Evolutionary conservation across 2,329 filamentous ascomycete species (phyloP).

Genomic region (Colletotrichum higginsianum): DNA sequence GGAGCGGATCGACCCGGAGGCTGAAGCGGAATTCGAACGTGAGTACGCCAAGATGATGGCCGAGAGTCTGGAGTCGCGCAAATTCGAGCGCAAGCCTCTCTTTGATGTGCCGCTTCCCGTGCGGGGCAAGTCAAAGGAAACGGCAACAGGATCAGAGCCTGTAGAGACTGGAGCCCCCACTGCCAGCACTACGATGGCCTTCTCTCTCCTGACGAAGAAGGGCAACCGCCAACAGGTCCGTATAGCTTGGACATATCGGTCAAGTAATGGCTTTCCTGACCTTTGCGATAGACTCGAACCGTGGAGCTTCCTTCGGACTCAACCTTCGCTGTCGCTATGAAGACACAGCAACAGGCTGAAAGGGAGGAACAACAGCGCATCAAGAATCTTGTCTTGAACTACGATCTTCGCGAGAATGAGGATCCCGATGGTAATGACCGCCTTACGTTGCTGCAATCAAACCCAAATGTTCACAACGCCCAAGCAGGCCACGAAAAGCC

Average conservation of each 20-base stretch:
- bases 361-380: slow-evolving; percentile 97
- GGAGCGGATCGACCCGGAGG: slow-evolving; percentile 91
- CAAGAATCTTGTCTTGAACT: slow-evolving; percentile 97
- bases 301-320: slow-evolving; percentile 93
- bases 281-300: slow-evolving; percentile 78
- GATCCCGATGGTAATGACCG: slow-evolving; percentile 80
- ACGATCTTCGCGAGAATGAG: slow-evolving; percentile 90
- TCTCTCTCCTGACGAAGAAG: slow-evolving; percentile 94
- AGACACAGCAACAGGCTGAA: slow-evolving; percentile 93
- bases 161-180: slow-evolving; percentile 34
- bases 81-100: slow-evolving; percentile 93
- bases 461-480: slow-evolving; percentile 66
- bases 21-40: slow-evolving; percentile 96
- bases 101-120: slow-evolving; percentile 99
- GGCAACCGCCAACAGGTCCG: slow-evolving; percentile 93
- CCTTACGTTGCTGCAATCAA: slow-evolving; percentile 60
- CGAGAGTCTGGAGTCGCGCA: slow-evolving; percentile 94
- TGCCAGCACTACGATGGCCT: slow-evolving; percentile 83
- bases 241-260: not conserved
- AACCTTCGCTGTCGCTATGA: slow-evolving; percentile 96
- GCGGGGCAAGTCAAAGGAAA: slow-evolving; percentile 69
- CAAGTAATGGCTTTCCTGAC: slow-evolving; percentile 38
- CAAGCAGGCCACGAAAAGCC: slow-evolving; percentile 66
- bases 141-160: slow-evolving; percentile 34
- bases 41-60: slow-evolving; percentile 99